phyloP scores from a whole-genome alignment of 305 asterid genomes.

The Solanum hybrid region DNA sequence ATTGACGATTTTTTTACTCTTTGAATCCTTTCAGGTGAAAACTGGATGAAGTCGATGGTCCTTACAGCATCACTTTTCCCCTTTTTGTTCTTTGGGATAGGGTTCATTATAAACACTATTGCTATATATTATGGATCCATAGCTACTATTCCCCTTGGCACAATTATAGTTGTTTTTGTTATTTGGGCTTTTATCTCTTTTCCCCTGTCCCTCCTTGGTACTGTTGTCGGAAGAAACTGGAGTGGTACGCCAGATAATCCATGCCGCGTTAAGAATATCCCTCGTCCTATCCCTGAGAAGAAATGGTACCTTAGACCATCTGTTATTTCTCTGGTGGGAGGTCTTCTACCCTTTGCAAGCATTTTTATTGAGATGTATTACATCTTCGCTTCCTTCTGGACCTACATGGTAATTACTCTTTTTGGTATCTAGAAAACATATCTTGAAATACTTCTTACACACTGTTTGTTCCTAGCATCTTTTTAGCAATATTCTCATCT shows the following conservation, averaged over 20 bases:
- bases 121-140: constrained; percentile 60
- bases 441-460: not conserved
- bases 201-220: constrained; percentile 59
- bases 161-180: constrained; percentile 53
- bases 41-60: constrained; percentile 59
- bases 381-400: constrained; percentile 71
- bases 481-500: not conserved
- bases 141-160: constrained; percentile 57
- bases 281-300: constrained; percentile 81
- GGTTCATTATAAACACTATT: constrained; percentile 41
- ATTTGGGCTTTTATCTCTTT: constrained; percentile 63
- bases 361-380: constrained; percentile 63
- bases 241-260: constrained; percentile 66
- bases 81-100: constrained; percentile 51
- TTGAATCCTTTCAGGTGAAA: constrained; percentile 35
- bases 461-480: not conserved
- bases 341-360: constrained; percentile 62
- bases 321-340: constrained; percentile 56
- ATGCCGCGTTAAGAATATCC: constrained; percentile 64
- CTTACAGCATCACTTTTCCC: constrained; percentile 69
- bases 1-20: not conserved
- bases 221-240: constrained; percentile 64
- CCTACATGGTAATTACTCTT: constrained; percentile 40
- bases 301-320: constrained; percentile 65
- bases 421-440: not conserved